Evolutionary conservation across 163 green algal genomes (phyloP).

Genomic region (Smithsoniella earleae): DNA sequence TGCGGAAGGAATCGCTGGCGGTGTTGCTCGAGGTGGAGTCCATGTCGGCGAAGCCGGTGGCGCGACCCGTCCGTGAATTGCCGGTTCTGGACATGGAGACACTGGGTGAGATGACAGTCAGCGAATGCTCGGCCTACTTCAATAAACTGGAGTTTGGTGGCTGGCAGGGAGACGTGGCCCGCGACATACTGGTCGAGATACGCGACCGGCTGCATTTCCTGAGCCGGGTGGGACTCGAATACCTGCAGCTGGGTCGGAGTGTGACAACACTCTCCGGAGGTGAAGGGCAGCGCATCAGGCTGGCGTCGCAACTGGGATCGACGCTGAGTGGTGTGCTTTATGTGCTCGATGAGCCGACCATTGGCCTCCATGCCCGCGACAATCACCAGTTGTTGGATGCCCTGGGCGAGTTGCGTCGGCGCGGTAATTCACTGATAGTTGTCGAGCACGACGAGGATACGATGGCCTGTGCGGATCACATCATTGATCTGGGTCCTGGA

Average conservation of each 20-base stretch:
- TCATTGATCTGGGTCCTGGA: conserved; percentile 1
- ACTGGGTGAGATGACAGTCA: too few species aligned
- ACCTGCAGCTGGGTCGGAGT: neutral
- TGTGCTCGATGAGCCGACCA: conserved; percentile 18
- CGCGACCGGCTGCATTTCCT: neutral
- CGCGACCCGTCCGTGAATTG: too few species aligned
- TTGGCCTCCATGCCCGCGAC: conserved; percentile 12
- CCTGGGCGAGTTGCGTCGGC: neutral
- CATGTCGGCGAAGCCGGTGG: too few species aligned
- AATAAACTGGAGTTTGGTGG: too few species aligned
- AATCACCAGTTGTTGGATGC: neutral
- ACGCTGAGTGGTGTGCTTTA: neutral
- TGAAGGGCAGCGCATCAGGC: conserved; percentile 10
- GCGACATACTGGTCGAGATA: neutral
- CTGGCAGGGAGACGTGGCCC: too few species aligned
- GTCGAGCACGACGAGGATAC: conserved; percentile 20
- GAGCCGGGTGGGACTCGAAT: neutral
- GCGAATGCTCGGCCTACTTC: too few species aligned
- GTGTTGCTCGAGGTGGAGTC: too few species aligned
- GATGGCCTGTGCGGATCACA: neutral
- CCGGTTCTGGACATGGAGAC: too few species aligned
- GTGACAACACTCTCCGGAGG: neutral
- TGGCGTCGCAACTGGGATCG: neutral
- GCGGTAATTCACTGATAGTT: conserved; percentile 5
- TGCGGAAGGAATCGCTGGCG: too few species aligned